Evolutionary conservation across 1,284 basidiomycete genomes (phyloP).

Genomic region (Caloboletus firmus): DNA sequence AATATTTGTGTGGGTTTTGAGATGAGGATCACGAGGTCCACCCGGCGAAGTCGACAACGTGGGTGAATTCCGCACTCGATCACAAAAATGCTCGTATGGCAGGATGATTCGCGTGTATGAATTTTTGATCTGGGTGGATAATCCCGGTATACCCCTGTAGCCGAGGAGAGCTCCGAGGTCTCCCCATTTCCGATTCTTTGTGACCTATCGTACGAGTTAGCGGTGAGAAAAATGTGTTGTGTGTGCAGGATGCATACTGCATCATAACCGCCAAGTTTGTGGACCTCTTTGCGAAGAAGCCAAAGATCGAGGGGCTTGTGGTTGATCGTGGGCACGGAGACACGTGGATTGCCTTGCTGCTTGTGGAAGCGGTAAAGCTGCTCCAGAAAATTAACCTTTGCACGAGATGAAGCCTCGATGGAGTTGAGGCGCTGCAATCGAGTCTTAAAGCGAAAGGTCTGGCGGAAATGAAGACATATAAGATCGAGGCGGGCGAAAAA

Average conservation of each 20-base stretch:
- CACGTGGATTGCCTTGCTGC: constrained; percentile 84
- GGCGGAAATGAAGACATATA: constrained; percentile 30
- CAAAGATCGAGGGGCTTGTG: constrained; percentile 92
- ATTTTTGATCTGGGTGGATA: constrained; percentile 85
- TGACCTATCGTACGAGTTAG: constrained; percentile 54
- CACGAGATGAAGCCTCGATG: constrained; percentile 94
- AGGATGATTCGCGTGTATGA: constrained; percentile 90
- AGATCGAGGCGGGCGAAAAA: constrained; percentile 20
- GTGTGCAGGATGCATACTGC: constrained; percentile 51
- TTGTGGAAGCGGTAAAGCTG: constrained; percentile 92
- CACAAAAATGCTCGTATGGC: constrained; percentile 91
- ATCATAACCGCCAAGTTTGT: constrained; percentile 84
- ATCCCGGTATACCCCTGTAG: constrained; percentile 77
- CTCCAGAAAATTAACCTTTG: constrained; percentile 96
- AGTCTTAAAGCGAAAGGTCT: constrained; percentile 94
- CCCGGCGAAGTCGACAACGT: constrained; percentile 43
- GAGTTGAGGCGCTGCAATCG: constrained; percentile 94
- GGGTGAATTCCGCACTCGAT: constrained; percentile 69
- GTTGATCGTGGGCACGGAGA: constrained; percentile 91
- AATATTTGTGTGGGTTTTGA: constrained; percentile 45
- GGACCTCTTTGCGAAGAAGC: constrained; percentile 89
- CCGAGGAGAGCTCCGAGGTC: constrained; percentile 82
- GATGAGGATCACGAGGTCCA: constrained; percentile 39
- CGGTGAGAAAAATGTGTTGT: constrained; percentile 25
- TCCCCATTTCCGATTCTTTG: constrained; percentile 80